Evolutionary conservation across 345 rosid species (phyloP).

Genomic region (Kandelia obovata): DNA sequence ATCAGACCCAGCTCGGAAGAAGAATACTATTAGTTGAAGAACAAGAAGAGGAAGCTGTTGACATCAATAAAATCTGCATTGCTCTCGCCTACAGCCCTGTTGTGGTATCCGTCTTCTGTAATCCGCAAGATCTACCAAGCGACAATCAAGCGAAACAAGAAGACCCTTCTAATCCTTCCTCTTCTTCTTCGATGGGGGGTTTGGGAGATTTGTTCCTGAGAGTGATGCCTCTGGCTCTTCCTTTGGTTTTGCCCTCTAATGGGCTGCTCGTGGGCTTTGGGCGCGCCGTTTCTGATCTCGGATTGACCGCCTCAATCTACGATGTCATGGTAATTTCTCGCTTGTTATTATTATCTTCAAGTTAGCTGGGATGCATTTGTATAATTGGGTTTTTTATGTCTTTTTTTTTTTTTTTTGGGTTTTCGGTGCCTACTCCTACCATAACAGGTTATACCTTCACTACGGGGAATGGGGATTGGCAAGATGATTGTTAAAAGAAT

Average conservation of each 20-base stretch:
- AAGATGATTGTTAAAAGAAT: conserved; percentile 64
- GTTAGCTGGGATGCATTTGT: not conserved
- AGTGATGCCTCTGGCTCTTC: conserved; percentile 24
- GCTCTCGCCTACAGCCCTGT: conserved; percentile 64
- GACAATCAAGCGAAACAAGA: conserved; percentile 9
- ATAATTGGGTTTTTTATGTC: not conserved
- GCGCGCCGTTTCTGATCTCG: conserved; percentile 74
- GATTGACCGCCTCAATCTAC: conserved; percentile 78
- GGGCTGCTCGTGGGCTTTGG: conserved; percentile 76
- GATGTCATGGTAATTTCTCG: conserved; percentile 58
- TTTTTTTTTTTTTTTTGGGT: not conserved
- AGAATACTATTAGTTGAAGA: conserved; percentile 6
- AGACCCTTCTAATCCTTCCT: not conserved
- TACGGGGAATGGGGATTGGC: conserved; percentile 73
- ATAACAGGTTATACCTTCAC: conserved; percentile 67
- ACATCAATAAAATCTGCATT: conserved; percentile 52
- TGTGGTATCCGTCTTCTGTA: conserved; percentile 73
- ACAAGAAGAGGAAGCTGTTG: conserved; percentile 26
- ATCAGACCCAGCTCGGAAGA: not conserved
- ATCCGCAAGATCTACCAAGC: conserved; percentile 23
- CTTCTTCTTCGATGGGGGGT: conserved; percentile 19
- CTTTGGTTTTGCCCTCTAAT: conserved; percentile 32
- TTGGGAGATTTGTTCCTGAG: conserved; percentile 39
- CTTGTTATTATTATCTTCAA: not conserved
- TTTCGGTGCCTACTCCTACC: not conserved